Evolutionary conservation across 2,329 filamentous ascomycete species (phyloP).

Genomic region (Aureobasidium vineae): DNA sequence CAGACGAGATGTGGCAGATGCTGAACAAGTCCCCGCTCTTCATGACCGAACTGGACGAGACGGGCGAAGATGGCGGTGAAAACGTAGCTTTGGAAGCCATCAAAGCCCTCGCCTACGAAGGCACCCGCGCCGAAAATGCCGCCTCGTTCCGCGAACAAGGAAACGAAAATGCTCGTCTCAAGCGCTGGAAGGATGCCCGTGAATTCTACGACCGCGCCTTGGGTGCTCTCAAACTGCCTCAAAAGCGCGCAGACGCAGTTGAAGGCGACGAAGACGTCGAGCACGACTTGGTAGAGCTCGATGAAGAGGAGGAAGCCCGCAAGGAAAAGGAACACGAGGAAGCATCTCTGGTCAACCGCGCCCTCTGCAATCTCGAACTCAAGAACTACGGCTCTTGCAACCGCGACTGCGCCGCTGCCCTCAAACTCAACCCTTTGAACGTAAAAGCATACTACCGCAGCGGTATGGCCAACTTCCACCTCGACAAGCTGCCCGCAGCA

Average conservation of each 20-base stretch:
- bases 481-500: constrained; percentile 77
- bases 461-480: constrained; percentile 70
- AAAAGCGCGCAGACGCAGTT: constrained; percentile 50
- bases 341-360: constrained; percentile 79
- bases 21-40: constrained; percentile 79
- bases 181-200: constrained; percentile 75
- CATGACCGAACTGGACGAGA: constrained; percentile 82
- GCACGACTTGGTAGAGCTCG: constrained; percentile 43
- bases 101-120: constrained; percentile 88
- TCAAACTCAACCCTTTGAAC: constrained; percentile 76
- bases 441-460: constrained; percentile 91
- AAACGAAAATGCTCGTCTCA: constrained; percentile 78
- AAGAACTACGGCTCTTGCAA: constrained; percentile 86
- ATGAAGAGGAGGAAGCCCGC: constrained; percentile 59
- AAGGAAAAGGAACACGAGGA: constrained; percentile 67
- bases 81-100: constrained; percentile 84
- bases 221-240: constrained; percentile 63
- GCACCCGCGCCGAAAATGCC: constrained; percentile 78
- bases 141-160: constrained; percentile 86
- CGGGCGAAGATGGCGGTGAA: constrained; percentile 60
- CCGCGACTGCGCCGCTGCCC: constrained; percentile 74
- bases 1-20: constrained; percentile 61
- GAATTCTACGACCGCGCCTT: constrained; percentile 93
- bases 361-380: constrained; percentile 83
- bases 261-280: constrained; percentile 43